Evolutionary conservation across 2,329 filamentous ascomycete species (phyloP).

Genomic region (Calycina marina): DNA sequence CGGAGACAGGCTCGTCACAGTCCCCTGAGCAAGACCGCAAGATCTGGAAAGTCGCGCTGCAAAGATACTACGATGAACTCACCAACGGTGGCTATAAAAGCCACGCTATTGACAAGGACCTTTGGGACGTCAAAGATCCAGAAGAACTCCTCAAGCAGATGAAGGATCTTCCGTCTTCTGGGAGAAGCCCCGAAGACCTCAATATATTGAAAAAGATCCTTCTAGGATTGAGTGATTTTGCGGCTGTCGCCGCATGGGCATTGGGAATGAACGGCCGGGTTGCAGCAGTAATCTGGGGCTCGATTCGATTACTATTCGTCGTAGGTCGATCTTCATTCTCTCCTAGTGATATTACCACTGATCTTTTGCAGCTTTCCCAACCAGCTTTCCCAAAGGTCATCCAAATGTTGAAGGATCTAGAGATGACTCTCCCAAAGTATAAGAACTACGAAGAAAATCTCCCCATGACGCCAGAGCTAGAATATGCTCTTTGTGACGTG

Average conservation of each 20-base stretch:
- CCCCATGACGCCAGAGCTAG: constrained; percentile 16
- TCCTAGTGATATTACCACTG: not conserved
- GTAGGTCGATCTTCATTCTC: constrained; percentile 1
- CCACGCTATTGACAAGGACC: constrained; percentile 3
- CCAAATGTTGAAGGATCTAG: constrained; percentile 20
- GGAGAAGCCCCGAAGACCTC: constrained; percentile 1
- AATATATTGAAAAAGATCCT: constrained; percentile 2
- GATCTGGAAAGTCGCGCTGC: constrained; percentile 2
- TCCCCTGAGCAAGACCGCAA: constrained; percentile 1
- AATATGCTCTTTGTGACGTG: constrained; percentile 19
- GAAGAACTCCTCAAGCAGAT: constrained; percentile 3
- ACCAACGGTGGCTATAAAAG: constrained; percentile 3
- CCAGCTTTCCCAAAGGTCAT: constrained; percentile 5
- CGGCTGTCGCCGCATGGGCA: constrained; percentile 17
- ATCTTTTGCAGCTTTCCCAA: constrained; percentile 1
- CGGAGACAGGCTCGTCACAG: not conserved
- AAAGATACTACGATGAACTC: constrained; percentile 4
- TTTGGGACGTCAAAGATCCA: constrained; percentile 3
- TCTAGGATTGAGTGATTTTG: constrained; percentile 16
- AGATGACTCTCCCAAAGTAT: constrained; percentile 19
- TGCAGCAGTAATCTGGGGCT: constrained; percentile 21
- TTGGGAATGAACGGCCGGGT: constrained; percentile 18
- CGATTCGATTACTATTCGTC: constrained; percentile 10
- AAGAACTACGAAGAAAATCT: constrained; percentile 17
- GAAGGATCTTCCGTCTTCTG: constrained; percentile 1